Evolutionary conservation across 805 yeast genomes (phyloP), one percentile per base, ranked within the genome.

Genomic region (Sungouiozyma intestinalis): DNA sequence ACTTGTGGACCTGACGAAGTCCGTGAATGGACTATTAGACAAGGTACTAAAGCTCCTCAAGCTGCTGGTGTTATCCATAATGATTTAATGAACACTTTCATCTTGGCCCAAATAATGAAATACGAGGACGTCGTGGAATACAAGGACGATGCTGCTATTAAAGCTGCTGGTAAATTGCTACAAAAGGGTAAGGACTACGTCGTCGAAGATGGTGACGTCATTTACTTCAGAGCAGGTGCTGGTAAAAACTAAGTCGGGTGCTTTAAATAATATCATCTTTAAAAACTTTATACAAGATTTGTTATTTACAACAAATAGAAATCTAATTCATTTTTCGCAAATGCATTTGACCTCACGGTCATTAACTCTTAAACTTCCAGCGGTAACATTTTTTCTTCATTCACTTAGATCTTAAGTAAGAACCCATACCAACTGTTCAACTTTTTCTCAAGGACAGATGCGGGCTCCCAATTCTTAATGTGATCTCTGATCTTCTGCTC

Each of bases 31-130:
- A 92, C 98, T 31, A 79, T 92, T 49, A 79, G 97, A 67, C 71
- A 73, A 53, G 94, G 94, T 54, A 83, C 90, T 38, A 81, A 85
- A 54, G 97, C 97, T 41, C 98, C 98, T n/a, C 87, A 84, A 59
- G 97, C 98, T 36, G 98, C 98, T 17, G 97, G 97, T 63, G 95
- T 92, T 36, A 90, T 90, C 56, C 98, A 92, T 66, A 84, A 88
- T 33, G 98, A 90, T 68, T 76, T 90, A 63, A 88, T 85, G 75
- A 85, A 81, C 64, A 90, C 97, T 17, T 92, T 92, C 63, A 87
- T 92, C 57, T 78, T 86, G 55, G 98, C 97, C 36, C 87, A 86
- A 64, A 83, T 92, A 50, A 86, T 86, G 58, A 88, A 86, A 58
- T 92, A 77, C 68, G 74, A 72, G 18, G 97, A 87, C 59, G 67